phyloP scores from a whole-genome alignment of 108 stramenopile genomes.

The Hondaea fermentalgiana region DNA sequence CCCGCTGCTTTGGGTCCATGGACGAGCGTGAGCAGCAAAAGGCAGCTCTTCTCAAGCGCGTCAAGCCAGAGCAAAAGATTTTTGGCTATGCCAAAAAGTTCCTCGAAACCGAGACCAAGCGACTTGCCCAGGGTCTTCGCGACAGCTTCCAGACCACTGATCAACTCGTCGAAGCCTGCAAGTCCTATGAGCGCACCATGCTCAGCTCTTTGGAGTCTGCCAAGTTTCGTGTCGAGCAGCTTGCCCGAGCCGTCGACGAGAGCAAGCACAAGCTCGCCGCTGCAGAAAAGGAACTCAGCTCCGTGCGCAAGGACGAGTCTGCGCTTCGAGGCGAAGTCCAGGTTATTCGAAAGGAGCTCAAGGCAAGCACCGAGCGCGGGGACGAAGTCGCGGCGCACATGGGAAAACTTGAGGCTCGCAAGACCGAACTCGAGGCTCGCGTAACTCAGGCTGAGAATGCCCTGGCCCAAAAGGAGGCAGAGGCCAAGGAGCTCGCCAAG shows the following conservation, averaged over 20 bases:
- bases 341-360: neutral
- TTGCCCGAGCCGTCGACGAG: neutral
- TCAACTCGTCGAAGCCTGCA: neutral
- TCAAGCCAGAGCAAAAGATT: constrained; percentile 18
- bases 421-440: neutral
- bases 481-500: neutral
- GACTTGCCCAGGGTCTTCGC: neutral
- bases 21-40: neutral
- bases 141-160: neutral
- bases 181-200: neutral
- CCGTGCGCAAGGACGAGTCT: neutral
- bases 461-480: neutral
- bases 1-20: neutral
- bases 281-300: neutral
- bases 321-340: neutral
- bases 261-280: neutral
- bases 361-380: neutral
- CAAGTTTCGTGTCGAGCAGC: neutral
- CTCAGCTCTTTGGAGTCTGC: neutral
- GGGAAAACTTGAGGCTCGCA: neutral
- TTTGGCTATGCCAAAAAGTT: neutral
- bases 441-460: neutral
- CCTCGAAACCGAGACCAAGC: neutral
- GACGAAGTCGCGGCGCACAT: neutral
- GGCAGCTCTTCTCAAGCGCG: neutral